Evolutionary conservation across 1,284 basidiomycete genomes (phyloP).

Genomic region (Microbotryum saponariae): DNA sequence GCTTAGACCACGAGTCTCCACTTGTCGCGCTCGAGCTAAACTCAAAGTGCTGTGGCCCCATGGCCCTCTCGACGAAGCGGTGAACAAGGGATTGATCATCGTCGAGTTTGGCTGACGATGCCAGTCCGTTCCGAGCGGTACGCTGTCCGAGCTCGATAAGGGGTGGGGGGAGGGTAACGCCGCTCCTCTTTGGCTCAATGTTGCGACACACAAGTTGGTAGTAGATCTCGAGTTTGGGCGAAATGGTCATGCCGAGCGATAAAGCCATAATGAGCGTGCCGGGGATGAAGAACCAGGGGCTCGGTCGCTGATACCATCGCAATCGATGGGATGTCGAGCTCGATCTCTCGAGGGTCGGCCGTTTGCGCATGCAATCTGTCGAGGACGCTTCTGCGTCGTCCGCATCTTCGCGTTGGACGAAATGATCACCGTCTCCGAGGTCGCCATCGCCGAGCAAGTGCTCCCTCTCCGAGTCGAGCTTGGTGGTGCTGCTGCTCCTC

Average conservation of each 20-base stretch:
- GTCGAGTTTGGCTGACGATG: not conserved
- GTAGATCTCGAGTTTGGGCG: slow-evolving; percentile 31
- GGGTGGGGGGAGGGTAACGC: slow-evolving; percentile 14
- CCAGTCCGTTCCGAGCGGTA: not conserved
- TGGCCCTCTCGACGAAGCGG: no score
- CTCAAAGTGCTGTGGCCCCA: not conserved
- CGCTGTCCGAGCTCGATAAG: not conserved
- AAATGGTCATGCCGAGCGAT: slow-evolving; percentile 23
- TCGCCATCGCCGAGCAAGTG: not conserved
- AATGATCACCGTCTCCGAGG: no score
- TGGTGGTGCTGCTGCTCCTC: no score
- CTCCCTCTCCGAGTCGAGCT: no score
- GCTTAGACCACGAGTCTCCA: slow-evolving; percentile 12
- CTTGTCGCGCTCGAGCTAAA: no score
- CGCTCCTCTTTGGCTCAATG: slow-evolving; percentile 3
- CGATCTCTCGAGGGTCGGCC: not conserved
- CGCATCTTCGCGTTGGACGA: no score
- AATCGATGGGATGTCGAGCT: not conserved
- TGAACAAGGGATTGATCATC: not conserved
- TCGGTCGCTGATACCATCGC: slow-evolving; percentile 19
- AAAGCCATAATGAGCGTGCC: slow-evolving; percentile 29
- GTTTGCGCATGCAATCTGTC: no score
- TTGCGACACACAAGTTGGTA: slow-evolving; percentile 27
- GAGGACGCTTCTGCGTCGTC: no score
- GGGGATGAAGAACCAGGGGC: slow-evolving; percentile 2